A percentile compares a stretch with the other conserved stretches of the same genome.
phyloP scores from a whole-genome alignment of 1,139 yeast genomes.

The Blastobotrys buckinghamii region DNA sequence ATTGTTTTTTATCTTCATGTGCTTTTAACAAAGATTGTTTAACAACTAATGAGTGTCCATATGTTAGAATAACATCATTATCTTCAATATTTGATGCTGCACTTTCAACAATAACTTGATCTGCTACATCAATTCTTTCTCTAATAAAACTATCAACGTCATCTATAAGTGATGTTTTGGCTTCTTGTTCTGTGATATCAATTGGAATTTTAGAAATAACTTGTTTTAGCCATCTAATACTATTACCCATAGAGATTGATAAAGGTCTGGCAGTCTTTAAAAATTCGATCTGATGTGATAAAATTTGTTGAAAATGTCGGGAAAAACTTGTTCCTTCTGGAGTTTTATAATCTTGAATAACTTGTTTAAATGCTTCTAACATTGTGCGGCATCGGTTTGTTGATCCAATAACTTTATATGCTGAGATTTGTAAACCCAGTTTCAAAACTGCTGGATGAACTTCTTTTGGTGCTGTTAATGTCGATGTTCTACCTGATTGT shows the following conservation, averaged over 20 bases:
- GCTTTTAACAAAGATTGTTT: conserved; percentile 71
- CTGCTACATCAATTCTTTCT: conserved; percentile 83
- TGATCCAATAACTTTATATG: conserved; percentile 85
- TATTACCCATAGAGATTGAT: conserved; percentile 94
- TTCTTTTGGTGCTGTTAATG: conserved; percentile 41
- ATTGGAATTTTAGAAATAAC: conserved; percentile 70
- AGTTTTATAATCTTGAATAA: conserved; percentile 73
- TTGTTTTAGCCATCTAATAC: conserved; percentile 95
- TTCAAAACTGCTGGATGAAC: conserved; percentile 85
- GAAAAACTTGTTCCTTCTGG: conserved; percentile 83
- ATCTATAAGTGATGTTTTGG: conserved; percentile 59
- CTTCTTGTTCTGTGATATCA: conserved; percentile 65
- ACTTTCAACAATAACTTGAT: conserved; percentile 70
- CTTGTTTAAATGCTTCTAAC: conserved; percentile 78
- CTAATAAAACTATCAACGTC: conserved; percentile 75
- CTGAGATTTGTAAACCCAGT: conserved; percentile 73
- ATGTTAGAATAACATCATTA: conserved; percentile 78
- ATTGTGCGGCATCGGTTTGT: conserved; percentile 78
- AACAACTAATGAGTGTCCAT: conserved; percentile 83
- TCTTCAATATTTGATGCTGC: conserved; percentile 74
- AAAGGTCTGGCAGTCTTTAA: conserved; percentile 88
- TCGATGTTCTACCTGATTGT: conserved; percentile 36
- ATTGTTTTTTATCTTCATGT: conserved; percentile 49
- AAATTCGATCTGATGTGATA: conserved; percentile 93
- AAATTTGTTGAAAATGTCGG: conserved; percentile 80